These are phyloP conservation scores for Geoglossum glabrum DNA, from an alignment of 495 filamentous ascomycete species.

Conservation along the genomic window DNA sequence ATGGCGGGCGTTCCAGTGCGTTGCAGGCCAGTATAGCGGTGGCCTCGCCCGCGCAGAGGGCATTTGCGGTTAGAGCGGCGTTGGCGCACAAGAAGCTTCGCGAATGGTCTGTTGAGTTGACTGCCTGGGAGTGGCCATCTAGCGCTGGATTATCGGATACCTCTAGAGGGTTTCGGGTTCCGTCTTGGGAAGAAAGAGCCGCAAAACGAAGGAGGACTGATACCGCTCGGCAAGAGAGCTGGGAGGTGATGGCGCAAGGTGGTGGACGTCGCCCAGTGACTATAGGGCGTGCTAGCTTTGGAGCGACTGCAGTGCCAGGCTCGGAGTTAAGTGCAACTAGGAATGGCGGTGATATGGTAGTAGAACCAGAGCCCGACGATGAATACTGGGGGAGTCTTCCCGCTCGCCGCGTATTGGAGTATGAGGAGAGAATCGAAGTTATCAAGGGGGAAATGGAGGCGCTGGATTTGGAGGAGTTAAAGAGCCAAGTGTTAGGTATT, in stretches of 20 bases:
- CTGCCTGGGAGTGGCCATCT: conserved; percentile 53
- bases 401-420: conserved; percentile 34
- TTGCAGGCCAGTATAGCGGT: conserved; percentile 34
- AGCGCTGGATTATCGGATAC: conserved; percentile 12
- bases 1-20: not conserved
- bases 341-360: conserved; percentile 5
- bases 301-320: not conserved
- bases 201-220: conserved; percentile 9
- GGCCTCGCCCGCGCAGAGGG: conserved; percentile 44
- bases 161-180: conserved; percentile 34
- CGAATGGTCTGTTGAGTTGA: conserved; percentile 60
- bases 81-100: conserved; percentile 51
- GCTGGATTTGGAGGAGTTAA: conserved; percentile 75
- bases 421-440: conserved; percentile 55
- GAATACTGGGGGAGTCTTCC: conserved; percentile 53
- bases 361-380: conserved; percentile 11
- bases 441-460: conserved; percentile 60
- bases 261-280: not conserved
- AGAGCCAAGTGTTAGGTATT: conserved; percentile 48
- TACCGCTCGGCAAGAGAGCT: not conserved
- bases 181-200: conserved; percentile 20
- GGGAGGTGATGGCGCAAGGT: not conserved
- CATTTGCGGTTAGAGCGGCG: conserved; percentile 54
- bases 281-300: not conserved
- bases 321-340: not conserved